phyloP scores from a whole-genome alignment of 257 asterid species.

The Primulina eburnea region DNA sequence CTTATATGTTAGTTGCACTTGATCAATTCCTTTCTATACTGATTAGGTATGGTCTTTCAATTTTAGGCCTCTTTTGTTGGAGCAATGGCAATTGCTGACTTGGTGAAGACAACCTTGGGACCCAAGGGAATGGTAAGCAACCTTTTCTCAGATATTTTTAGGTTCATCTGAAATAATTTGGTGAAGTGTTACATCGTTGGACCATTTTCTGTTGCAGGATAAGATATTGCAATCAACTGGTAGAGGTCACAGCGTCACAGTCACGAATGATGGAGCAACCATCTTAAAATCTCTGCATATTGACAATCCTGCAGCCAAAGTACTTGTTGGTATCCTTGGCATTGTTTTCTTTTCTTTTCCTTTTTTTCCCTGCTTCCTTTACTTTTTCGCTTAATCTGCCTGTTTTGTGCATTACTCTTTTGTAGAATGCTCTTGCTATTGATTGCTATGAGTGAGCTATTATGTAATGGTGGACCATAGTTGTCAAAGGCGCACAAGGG shows the following conservation, averaged over 20 bases:
- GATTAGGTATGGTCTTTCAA: conserved; percentile 1
- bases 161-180: too few species aligned
- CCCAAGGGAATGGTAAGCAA: conserved; percentile 88
- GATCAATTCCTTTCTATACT: too few species aligned
- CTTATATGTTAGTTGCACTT: too few species aligned
- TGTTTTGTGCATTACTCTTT: neutral
- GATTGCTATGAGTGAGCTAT: neutral
- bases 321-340: conserved; percentile 88
- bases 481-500: too few species aligned
- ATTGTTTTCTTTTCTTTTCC: neutral
- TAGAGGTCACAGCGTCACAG: conserved; percentile 79
- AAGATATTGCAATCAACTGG: conserved; percentile 94
- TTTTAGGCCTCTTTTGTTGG: conserved; percentile 81
- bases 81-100: conserved; percentile 92
- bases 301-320: conserved; percentile 98
- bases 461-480: neutral
- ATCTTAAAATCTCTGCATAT: conserved; percentile 93
- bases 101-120: conserved; percentile 95
- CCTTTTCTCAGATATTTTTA: neutral
- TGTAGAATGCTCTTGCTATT: neutral
- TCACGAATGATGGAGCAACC: conserved; percentile 98
- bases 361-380: neutral
- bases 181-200: neutral
- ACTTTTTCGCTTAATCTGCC: neutral
- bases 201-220: conserved; percentile 46